A percentile compares a stretch with the other conserved stretches of the same genome.
Evolutionary conservation across 1,284 basidiomycete species (phyloP).

Genomic region (Cutaneotrichosporon spelunceum): DNA sequence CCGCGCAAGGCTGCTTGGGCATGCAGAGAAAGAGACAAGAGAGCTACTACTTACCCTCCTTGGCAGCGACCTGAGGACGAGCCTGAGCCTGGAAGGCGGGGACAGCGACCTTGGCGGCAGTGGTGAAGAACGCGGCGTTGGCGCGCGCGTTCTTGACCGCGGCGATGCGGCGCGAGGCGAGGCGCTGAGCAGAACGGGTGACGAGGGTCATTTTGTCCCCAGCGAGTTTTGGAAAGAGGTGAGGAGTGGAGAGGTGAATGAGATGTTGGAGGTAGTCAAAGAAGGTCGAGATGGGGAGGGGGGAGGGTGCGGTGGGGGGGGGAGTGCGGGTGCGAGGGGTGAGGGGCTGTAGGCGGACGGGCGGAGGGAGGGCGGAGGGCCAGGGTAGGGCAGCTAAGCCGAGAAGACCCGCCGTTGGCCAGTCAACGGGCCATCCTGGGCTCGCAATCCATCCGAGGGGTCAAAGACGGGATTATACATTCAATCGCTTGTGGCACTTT

Average conservation of each 20-base stretch:
- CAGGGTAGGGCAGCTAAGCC: neutral
- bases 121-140: slow-evolving; percentile 50
- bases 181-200: slow-evolving; percentile 49
- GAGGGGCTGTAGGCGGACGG: neutral
- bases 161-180: slow-evolving; percentile 46
- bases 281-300: slow-evolving; percentile 7
- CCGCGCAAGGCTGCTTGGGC: neutral
- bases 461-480: neutral
- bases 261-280: slow-evolving; percentile 11
- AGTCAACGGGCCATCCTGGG: neutral
- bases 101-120: slow-evolving; percentile 43
- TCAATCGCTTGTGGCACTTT: neutral
- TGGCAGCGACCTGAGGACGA: slow-evolving; percentile 27
- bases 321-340: neutral
- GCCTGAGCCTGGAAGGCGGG: slow-evolving; percentile 36
- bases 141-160: slow-evolving; percentile 42
- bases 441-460: no score
- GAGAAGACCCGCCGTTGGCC: neutral
- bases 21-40: neutral
- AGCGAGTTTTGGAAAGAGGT: slow-evolving; percentile 25
- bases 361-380: neutral
- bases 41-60: slow-evolving; percentile 35
- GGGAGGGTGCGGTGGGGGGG: slow-evolving; percentile 7
- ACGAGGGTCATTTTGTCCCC: slow-evolving; percentile 47
- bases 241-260: slow-evolving; percentile 18